A percentile compares a stretch with the other conserved stretches of the same genome.
Conservation (phyloP, 2,329 filamentous ascomycete genomes). For the Diaporthe vaccinii region DNA sequence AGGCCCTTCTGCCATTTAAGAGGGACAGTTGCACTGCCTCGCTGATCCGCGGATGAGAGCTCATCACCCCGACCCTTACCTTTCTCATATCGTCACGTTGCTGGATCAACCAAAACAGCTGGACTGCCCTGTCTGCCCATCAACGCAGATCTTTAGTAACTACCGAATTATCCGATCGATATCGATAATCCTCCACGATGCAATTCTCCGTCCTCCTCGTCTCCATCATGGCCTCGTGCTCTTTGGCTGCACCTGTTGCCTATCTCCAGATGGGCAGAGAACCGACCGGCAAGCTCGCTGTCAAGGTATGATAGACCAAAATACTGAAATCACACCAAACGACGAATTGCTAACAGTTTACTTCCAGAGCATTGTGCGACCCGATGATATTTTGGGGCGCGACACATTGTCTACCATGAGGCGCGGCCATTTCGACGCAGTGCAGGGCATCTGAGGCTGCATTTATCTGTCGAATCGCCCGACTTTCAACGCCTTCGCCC, state of each 20-base stretch:
- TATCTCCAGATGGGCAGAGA: conserved; percentile 32
- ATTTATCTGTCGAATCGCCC: background rate
- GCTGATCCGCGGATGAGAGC: background rate
- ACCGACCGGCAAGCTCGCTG: conserved; percentile 34
- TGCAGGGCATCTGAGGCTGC: background rate
- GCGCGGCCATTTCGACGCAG: conserved; percentile 29
- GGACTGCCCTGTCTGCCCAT: conserved; percentile 2
- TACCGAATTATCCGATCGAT: background rate
- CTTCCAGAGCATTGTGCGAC: conserved; percentile 30
- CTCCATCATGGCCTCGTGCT: conserved; percentile 30
- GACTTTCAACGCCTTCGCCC: background rate
- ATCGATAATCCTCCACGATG: conserved; percentile 35
- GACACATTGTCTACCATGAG: conserved; percentile 29
- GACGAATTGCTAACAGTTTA: background rate
- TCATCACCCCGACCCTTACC: conserved; percentile 23
- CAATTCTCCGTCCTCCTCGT: conserved; percentile 32
- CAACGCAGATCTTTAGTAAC: conserved; percentile 5
- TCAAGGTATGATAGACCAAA: conserved; percentile 21
- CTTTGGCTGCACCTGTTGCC: conserved; percentile 29
- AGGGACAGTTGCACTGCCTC: conserved; percentile 14
- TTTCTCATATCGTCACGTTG: conserved; percentile 15
- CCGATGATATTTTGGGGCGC: conserved; percentile 38
- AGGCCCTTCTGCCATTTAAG: conserved; percentile 5
- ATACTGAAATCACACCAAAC: background rate
- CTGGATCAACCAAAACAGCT: conserved; percentile 25